Conservation (phyloP, 805 yeast genomes). For the Candida multigemmis region DNA sequence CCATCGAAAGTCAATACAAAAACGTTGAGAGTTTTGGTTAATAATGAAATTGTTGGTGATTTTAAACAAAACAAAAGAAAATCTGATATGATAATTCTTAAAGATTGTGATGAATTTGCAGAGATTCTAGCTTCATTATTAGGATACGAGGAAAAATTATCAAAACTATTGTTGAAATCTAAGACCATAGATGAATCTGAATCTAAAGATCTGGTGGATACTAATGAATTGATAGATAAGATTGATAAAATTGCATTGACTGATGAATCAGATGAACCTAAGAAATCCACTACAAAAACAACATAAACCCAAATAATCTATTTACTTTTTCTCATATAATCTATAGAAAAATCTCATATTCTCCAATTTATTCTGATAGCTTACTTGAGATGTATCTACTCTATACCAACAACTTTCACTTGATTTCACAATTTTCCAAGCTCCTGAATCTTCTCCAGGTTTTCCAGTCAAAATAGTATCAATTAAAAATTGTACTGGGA, state of each 20-base stretch:
- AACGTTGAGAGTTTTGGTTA: constrained; percentile 56
- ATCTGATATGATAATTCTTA: constrained; percentile 51
- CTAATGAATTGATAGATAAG: no score
- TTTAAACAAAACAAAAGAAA: constrained; percentile 41
- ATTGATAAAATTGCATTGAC: no score
- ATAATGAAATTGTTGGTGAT: constrained; percentile 72
- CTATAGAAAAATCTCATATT: constrained; percentile 84
- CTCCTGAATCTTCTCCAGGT: constrained; percentile 30
- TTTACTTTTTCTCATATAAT: constrained; percentile 48
- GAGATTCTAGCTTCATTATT: constrained; percentile 39
- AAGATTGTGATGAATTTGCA: constrained; percentile 62
- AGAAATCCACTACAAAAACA: no score
- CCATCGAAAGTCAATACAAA: constrained; percentile 50
- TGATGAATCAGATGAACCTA: no score
- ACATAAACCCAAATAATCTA: no score
- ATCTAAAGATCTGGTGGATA: no score
- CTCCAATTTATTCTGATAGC: constrained; percentile 63
- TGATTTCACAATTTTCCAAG: constrained; percentile 58
- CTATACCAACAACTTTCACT: constrained; percentile 83
- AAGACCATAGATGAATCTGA: no score
- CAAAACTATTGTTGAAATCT: constrained; percentile 6
- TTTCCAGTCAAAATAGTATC: constrained; percentile 62
- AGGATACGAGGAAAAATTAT: constrained; percentile 61
- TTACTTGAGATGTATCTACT: constrained; percentile 35
- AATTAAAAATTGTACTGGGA: constrained; percentile 75